A percentile compares a stretch with the other conserved stretches of the same genome.
Evolutionary conservation across 192 early-diverging fungal species (phyloP).

Genomic region (Rhizoclosmatium sp.): DNA sequence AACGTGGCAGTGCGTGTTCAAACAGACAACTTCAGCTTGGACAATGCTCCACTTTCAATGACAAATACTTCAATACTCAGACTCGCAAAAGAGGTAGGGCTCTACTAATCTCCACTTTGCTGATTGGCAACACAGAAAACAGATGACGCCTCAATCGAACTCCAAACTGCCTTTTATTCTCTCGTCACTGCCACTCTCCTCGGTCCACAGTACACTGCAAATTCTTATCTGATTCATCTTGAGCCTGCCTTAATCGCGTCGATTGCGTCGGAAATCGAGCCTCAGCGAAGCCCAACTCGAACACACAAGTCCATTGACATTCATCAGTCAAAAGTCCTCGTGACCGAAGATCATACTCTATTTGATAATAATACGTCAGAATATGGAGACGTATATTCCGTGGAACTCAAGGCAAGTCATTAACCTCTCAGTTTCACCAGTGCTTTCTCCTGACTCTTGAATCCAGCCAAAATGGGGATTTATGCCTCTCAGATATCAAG

Average conservation of each 20-base stretch:
- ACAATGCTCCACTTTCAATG: no score
- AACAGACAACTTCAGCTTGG: neutral
- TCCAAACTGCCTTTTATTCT: neutral
- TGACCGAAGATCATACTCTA: conserved; percentile 15
- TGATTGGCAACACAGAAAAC: no score
- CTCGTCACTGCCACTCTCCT: neutral
- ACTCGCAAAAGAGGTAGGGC: no score
- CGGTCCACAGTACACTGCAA: neutral
- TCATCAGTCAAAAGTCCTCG: neutral
- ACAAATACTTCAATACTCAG: no score
- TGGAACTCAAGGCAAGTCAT: conserved; percentile 12
- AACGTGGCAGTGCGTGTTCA: neutral
- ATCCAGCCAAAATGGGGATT: conserved; percentile 29
- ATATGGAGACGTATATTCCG: neutral
- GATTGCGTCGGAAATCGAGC: neutral
- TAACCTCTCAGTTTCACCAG: no score
- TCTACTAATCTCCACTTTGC: no score
- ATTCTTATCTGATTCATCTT: neutral
- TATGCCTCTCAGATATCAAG: neutral
- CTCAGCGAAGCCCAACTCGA: neutral
- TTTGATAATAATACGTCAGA: neutral
- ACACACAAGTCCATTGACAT: neutral
- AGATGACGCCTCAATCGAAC: neutral
- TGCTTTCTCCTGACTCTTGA: neutral
- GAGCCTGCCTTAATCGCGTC: neutral